A percentile compares a stretch with the other conserved stretches of the same genome.
These are phyloP conservation scores for Ilyonectria robusta DNA, from an alignment of 2,329 filamentous ascomycete genomes.

Conservation along the genomic window DNA sequence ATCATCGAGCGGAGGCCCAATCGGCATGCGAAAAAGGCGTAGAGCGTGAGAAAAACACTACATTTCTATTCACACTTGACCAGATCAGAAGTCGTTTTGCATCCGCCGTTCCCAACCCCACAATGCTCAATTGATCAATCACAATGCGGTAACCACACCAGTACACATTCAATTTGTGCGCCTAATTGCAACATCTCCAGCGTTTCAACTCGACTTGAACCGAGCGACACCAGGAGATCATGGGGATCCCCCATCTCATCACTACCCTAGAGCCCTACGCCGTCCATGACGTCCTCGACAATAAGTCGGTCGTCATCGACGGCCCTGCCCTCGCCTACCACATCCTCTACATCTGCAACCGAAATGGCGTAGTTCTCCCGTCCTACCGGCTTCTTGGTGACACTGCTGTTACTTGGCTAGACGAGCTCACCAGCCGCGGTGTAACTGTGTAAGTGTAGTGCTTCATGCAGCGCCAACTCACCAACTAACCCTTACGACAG, in stretches of 20 bases:
- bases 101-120: constrained; percentile 16
- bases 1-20: not conserved
- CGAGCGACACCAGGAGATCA: constrained; percentile 35
- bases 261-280: constrained; percentile 68
- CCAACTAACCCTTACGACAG: constrained; percentile 32
- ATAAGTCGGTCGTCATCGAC: constrained; percentile 73
- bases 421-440: constrained; percentile 67
- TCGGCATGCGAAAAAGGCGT: not conserved
- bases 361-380: constrained; percentile 68
- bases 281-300: constrained; percentile 57
- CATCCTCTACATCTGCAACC: constrained; percentile 71
- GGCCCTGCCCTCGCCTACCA: constrained; percentile 85
- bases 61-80: no score
- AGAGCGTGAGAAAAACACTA: not conserved
- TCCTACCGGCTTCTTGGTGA: constrained; percentile 75
- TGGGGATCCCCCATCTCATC: constrained; percentile 74
- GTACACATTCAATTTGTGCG: not conserved
- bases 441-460: constrained; percentile 71
- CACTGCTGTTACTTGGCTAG: constrained; percentile 73
- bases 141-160: not conserved
- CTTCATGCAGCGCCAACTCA: not conserved
- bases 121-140: constrained; percentile 14
- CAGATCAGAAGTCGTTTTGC: not conserved
- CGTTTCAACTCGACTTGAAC: not conserved
- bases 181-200: not conserved